A percentile compares a stretch with the other conserved stretches of the same genome.
phyloP scores from a whole-genome alignment of 495 filamentous ascomycete species.

The Trichoderma orchidacearum region DNA sequence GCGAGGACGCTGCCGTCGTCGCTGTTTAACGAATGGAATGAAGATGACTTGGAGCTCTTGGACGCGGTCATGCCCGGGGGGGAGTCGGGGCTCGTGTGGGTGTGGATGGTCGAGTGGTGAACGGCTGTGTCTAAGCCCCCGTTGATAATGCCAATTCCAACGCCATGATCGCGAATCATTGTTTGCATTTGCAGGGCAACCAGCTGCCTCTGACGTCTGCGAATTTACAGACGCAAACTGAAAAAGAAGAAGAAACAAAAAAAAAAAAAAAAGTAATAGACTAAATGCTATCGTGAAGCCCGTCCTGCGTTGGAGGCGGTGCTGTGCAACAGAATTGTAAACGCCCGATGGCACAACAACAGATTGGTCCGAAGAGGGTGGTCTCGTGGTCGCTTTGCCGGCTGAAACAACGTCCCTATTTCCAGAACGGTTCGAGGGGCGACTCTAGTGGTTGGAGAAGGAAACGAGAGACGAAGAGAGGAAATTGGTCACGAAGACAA shows the following conservation, averaged over 20 bases:
- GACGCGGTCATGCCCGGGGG: constrained; percentile 75
- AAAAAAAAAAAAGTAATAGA: too few relatives aligned
- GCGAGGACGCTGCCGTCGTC: constrained; percentile 51
- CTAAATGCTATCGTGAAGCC: too few relatives aligned
- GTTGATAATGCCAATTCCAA: constrained; percentile 1
- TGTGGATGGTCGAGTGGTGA: constrained; percentile 8
- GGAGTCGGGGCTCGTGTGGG: constrained; percentile 45
- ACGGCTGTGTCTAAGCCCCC: constrained; percentile 25
- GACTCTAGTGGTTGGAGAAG: not conserved
- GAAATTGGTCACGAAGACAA: not conserved
- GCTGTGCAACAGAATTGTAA: not conserved
- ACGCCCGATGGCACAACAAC: too few relatives aligned
- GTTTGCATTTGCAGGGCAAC: not conserved
- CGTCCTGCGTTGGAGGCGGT: too few relatives aligned
- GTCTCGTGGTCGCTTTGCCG: not conserved
- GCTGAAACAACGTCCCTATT: not conserved
- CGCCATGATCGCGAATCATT: not conserved
- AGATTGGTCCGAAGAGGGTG: not conserved
- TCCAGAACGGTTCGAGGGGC: not conserved
- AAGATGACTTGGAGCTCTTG: constrained; percentile 82
- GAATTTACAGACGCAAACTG: too few relatives aligned
- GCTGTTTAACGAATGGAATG: constrained; percentile 65
- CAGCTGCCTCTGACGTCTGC: not conserved
- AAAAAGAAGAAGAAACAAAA: too few relatives aligned
- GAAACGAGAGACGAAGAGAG: not conserved